Percentiles rank a stretch among this genome's conserved stretches.
Evolutionary conservation across 2,329 filamentous ascomycete genomes (phyloP).

Genomic region (Rhexocercosporidium sp.): DNA sequence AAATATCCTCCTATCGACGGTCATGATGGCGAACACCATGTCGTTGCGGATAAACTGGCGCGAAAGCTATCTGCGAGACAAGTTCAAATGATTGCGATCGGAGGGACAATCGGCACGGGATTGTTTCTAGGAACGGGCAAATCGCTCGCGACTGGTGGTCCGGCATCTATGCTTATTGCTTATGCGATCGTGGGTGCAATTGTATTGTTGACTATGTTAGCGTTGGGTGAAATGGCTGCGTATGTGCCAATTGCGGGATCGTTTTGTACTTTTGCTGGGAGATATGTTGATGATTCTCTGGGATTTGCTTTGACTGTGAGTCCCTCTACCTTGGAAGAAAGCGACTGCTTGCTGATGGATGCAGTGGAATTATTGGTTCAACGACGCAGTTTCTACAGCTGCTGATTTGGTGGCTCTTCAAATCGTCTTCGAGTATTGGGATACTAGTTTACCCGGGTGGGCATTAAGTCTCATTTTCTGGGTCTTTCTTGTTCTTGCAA

Average conservation of each 20-base stretch:
- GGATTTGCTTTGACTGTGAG: conserved; percentile 54
- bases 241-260: conserved; percentile 59
- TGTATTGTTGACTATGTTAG: conserved; percentile 63
- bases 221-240: conserved; percentile 64
- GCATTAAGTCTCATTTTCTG: conserved; percentile 67
- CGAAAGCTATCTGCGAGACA: conserved; percentile 65
- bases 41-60: conserved; percentile 46
- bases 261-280: conserved; percentile 60
- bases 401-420: conserved; percentile 65
- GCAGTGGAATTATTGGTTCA: conserved; percentile 66
- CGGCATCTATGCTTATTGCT: conserved; percentile 61
- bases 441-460: conserved; percentile 65
- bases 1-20: not conserved
- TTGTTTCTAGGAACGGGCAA: conserved; percentile 67
- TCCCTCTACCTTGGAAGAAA: too few species aligned
- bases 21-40: conserved; percentile 15
- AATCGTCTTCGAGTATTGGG: conserved; percentile 66
- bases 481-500: conserved; percentile 57
- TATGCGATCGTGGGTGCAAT: conserved; percentile 63
- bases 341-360: not conserved
- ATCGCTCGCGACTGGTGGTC: conserved; percentile 63
- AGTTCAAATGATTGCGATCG: conserved; percentile 71
- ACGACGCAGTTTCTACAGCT: conserved; percentile 65
- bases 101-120: conserved; percentile 64
- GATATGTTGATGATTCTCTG: conserved; percentile 59